These are phyloP conservation scores for Bromus sterilis DNA, from an alignment of 176 grass and related monocot genomes.

Conservation along the genomic window DNA sequence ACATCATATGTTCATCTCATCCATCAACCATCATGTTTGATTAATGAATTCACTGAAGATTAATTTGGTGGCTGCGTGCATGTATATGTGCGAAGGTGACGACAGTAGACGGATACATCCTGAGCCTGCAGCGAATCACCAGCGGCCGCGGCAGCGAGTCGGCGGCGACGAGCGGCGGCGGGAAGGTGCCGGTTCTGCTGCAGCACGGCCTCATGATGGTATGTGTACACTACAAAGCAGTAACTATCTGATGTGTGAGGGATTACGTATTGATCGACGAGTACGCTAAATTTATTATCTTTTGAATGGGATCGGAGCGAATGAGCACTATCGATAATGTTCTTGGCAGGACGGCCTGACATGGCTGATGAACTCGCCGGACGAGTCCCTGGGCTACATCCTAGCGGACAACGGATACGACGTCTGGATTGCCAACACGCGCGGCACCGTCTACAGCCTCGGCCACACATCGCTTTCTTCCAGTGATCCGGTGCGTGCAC, in stretches of 20 bases:
- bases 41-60: not conserved
- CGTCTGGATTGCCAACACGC: constrained; percentile 55
- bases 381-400: constrained; percentile 49
- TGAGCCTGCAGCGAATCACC: constrained; percentile 46
- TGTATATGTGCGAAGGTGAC: constrained; percentile 28
- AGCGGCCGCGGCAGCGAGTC: not conserved
- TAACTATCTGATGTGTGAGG: not conserved
- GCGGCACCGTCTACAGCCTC: constrained; percentile 45
- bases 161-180: not conserved
- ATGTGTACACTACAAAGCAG: not conserved
- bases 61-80: not conserved
- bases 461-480: constrained; percentile 38
- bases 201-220: constrained; percentile 57
- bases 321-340: too few relatives aligned
- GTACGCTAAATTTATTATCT: too few relatives aligned
- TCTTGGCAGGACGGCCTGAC: constrained; percentile 48
- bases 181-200: constrained; percentile 32
- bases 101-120: constrained; percentile 50
- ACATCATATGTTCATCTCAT: too few relatives aligned
- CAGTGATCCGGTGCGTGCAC: not conserved
- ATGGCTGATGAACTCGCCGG: constrained; percentile 44
- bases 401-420: constrained; percentile 49
- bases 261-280: too few relatives aligned
- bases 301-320: too few relatives aligned
- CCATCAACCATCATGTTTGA: not conserved